Evolutionary conservation across 2,329 filamentous ascomycete species (phyloP), one percentile per base, ranked within the genome.

Genomic region (Colletotrichum gigasporum): DNA sequence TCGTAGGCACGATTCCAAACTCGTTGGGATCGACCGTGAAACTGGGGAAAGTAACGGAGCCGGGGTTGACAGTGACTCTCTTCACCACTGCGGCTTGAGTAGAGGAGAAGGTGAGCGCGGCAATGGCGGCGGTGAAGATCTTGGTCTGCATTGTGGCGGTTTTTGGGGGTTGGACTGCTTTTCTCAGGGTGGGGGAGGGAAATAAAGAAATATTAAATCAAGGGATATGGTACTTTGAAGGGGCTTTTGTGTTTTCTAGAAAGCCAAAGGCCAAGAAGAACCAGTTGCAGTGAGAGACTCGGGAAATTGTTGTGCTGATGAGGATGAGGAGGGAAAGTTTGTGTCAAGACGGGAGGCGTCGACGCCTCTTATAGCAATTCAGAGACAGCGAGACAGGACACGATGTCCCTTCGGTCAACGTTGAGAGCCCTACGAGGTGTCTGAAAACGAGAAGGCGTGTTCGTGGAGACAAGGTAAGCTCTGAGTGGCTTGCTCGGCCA

Each of bases 71-170:
- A 20, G 30, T 35, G 6, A 54, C 12, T 12, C 55, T 42, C n/a
- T n/a, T n/a, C n/a, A 62, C 26, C 4, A 34, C n/a, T 6, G 44
- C 53, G 10, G 56, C 48, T 12, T 62, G 34, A 8, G 55, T 56
- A 2, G 56, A 37, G 32, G 65, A 18, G 28, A 67, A 14, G 28
- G 67, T 50, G 20, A 68, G 18, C n/a, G 58, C 51, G 32, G 68
- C 65, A 37, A 68, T 22, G 11, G 63, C 55, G 16, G 55, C 59
- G 35, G 53, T 24, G 58, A 64, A 28, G 34, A 67, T 35, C 52
- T 62, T 67, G 51, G 50, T 55, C 50, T 67, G 57, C 68, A 69
- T 68, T 3, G 44, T 65, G 59, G 34, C 14, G 34, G 3, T n/a
- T n/a, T n/a, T n/a, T 48, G 22, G 10, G 7, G 3, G 12, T 2